Conservation (phyloP, 2,329 filamentous ascomycete genomes). For the Trichoderma sp. region DNA sequence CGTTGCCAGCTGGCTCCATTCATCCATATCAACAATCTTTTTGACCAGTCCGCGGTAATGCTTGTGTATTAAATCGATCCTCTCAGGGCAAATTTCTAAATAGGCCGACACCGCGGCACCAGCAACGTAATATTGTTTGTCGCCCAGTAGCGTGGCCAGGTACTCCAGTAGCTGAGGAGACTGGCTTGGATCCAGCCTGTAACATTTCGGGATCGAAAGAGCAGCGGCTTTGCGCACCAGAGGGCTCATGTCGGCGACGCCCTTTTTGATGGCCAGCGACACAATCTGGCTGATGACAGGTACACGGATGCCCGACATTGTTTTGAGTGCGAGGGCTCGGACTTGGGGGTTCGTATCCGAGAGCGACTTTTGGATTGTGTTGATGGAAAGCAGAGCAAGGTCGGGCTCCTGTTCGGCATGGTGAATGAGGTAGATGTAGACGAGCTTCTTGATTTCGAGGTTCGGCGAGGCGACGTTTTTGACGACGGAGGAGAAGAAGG, state of each 20-base stretch:
- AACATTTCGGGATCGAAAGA: conserved; percentile 93
- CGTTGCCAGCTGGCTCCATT: conserved; percentile 91
- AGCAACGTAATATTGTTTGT: conserved; percentile 96
- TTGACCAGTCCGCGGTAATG: conserved; percentile 84
- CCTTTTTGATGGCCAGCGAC: conserved; percentile 92
- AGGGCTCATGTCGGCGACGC: conserved; percentile 90
- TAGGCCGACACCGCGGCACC: conserved; percentile 91
- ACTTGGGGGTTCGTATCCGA: conserved; percentile 91
- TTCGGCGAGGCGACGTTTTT: conserved; percentile 97
- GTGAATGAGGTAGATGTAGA: conserved; percentile 97
- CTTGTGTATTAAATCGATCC: conserved; percentile 85
- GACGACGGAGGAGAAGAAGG: conserved; percentile 96
- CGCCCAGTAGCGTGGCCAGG: conserved; percentile 75
- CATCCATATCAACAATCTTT: conserved; percentile 98
- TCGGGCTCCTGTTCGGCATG: conserved; percentile 97
- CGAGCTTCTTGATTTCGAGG: conserved; percentile 94
- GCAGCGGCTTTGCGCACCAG: conserved; percentile 92
- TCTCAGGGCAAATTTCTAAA: conserved; percentile 83
- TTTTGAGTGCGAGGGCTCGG: conserved; percentile 87
- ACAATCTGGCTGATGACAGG: conserved; percentile 98
- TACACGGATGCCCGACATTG: conserved; percentile 97
- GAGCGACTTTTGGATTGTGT: conserved; percentile 97
- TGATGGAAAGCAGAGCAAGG: conserved; percentile 93
- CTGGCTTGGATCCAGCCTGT: conserved; percentile 84
- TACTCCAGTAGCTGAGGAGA: conserved; percentile 85